phyloP scores from a whole-genome alignment of 768 basidiomycete genomes.

The Amanita exitialis region DNA sequence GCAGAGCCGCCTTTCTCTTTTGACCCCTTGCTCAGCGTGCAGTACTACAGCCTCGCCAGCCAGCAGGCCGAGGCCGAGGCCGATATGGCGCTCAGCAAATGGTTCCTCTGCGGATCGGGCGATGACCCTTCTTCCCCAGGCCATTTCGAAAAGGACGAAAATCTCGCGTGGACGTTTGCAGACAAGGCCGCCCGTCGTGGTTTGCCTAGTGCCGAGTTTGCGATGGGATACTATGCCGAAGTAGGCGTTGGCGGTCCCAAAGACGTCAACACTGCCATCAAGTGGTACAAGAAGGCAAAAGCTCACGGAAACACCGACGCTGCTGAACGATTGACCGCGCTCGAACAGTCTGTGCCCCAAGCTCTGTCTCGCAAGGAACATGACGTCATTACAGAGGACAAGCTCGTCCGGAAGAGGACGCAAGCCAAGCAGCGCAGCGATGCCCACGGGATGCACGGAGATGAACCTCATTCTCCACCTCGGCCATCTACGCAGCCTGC shows the following conservation, averaged over 20 bases:
- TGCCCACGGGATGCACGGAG: slow-evolving; percentile 9
- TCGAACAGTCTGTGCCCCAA: slow-evolving; percentile 51
- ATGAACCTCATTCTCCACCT: too few species aligned
- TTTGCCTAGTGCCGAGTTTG: slow-evolving; percentile 81
- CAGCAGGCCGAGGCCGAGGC: slow-evolving; percentile 87
- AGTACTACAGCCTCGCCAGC: slow-evolving; percentile 78
- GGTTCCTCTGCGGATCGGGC: slow-evolving; percentile 85
- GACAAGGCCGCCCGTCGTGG: slow-evolving; percentile 75
- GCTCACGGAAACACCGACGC: slow-evolving; percentile 80
- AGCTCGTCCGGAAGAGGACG: slow-evolving; percentile 77
- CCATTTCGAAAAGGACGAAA: slow-evolving; percentile 80
- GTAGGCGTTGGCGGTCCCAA: slow-evolving; percentile 77
- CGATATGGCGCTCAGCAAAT: slow-evolving; percentile 94
- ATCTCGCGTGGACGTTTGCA: slow-evolving; percentile 80
- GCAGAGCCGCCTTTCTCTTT: slow-evolving; percentile 78
- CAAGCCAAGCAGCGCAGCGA: slow-evolving; percentile 51
- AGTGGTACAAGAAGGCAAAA: slow-evolving; percentile 81
- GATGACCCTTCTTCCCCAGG: slow-evolving; percentile 23
- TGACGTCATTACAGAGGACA: slow-evolving; percentile 65
- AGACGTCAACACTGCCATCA: slow-evolving; percentile 51
- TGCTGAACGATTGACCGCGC: slow-evolving; percentile 54
- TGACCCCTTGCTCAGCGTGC: slow-evolving; percentile 82
- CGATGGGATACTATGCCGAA: slow-evolving; percentile 92
- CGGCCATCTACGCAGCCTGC: too few species aligned
- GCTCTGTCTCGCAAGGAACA: slow-evolving; percentile 73